These are phyloP conservation scores for Xylaria curta DNA, from an alignment of 495 filamentous ascomycete species.

Conservation along the genomic window DNA sequence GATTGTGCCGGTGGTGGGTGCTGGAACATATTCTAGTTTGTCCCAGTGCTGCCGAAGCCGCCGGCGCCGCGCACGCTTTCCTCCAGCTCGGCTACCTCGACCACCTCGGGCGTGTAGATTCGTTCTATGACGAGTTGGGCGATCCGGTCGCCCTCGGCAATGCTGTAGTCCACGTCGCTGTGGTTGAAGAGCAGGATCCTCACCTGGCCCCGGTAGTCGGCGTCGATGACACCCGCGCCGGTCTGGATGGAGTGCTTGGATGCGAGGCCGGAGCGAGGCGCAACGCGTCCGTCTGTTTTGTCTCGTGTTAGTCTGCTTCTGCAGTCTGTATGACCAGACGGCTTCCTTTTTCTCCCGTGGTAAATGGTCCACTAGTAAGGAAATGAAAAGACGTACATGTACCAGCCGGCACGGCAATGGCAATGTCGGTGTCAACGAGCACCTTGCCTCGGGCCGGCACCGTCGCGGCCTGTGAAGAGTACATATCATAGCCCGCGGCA, in stretches of 20 bases:
- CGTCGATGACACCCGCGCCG: constrained; percentile 95
- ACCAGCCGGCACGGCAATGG: constrained; percentile 83
- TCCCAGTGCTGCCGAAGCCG: constrained; percentile 92
- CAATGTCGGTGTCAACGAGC: constrained; percentile 87
- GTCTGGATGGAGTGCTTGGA: constrained; percentile 93
- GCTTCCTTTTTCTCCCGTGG: too few relatives aligned
- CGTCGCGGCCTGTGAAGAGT: constrained; percentile 69
- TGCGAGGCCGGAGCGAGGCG: constrained; percentile 89
- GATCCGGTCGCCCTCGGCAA: constrained; percentile 85
- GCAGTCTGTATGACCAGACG: not conserved
- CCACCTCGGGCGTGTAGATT: constrained; percentile 89
- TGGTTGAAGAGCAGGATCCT: constrained; percentile 96
- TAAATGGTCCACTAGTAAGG: too few relatives aligned
- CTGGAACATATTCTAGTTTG: constrained; percentile 41
- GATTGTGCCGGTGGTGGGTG: not conserved
- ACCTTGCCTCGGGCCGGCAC: constrained; percentile 84
- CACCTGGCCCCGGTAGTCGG: constrained; percentile 92
- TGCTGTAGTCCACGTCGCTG: constrained; percentile 76
- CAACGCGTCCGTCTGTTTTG: constrained; percentile 74
- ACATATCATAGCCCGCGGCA: constrained; percentile 93
- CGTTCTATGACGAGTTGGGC: constrained; percentile 93
- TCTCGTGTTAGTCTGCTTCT: constrained; percentile 39
- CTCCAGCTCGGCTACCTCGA: constrained; percentile 85
- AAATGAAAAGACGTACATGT: constrained; percentile 61
- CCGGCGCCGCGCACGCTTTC: constrained; percentile 89